Conservation (phyloP, 495 filamentous ascomycete species). For the Aspergillus homomorphus region DNA sequence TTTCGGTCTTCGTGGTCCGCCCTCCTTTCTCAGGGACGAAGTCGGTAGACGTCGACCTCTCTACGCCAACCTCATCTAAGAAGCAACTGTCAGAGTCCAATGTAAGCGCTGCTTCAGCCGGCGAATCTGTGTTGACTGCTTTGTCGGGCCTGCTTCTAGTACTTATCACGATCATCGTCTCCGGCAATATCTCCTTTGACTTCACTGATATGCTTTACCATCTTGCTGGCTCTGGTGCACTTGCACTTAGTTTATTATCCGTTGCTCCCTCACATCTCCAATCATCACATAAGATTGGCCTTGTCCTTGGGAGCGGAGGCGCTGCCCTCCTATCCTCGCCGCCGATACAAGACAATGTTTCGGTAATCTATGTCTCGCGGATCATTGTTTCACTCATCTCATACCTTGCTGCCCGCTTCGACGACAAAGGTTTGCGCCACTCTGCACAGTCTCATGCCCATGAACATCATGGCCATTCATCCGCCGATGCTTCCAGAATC, state of each 20-base stretch:
- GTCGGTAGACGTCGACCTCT: constrained; percentile 23
- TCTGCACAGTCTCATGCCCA: constrained; percentile 35
- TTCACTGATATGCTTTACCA: constrained; percentile 26
- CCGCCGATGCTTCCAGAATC: constrained; percentile 49
- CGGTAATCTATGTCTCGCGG: constrained; percentile 31
- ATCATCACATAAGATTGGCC: constrained; percentile 35
- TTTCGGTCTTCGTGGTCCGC: constrained; percentile 35
- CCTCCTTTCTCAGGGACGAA: constrained; percentile 3
- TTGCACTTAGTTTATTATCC: constrained; percentile 31
- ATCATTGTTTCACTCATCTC: constrained; percentile 29
- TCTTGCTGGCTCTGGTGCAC: constrained; percentile 23
- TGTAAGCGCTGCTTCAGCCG: constrained; percentile 17
- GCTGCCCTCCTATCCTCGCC: constrained; percentile 37
- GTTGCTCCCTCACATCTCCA: constrained; percentile 26
- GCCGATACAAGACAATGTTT: constrained; percentile 30
- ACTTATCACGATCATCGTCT: constrained; percentile 21
- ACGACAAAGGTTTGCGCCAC: constrained; percentile 31
- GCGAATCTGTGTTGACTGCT: constrained; percentile 31
- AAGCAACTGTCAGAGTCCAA: constrained; percentile 12
- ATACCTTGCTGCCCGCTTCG: constrained; percentile 38
- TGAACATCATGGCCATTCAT: constrained; percentile 40
- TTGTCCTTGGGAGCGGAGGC: constrained; percentile 28
- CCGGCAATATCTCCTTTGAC: constrained; percentile 23
- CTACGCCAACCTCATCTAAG: constrained; percentile 15
- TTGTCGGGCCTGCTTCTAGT: constrained; percentile 28